Conservation (phyloP, 2,329 filamentous ascomycete genomes). For the Ophiocordyceps unilateralis region DNA sequence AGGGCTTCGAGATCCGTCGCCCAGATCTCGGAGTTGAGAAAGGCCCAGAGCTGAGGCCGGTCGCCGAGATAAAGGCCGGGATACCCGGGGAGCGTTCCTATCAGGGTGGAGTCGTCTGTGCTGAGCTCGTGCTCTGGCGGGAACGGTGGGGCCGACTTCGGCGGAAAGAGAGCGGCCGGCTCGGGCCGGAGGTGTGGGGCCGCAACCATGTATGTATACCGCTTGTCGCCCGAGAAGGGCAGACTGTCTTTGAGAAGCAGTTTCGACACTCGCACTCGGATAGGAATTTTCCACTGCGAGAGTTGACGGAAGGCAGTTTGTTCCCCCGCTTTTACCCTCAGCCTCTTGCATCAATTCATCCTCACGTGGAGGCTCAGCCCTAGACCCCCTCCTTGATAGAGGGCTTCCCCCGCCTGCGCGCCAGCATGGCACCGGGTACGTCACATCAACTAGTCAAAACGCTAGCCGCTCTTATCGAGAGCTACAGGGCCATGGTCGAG, state of each 20-base stretch:
- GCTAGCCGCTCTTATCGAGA: too few species aligned
- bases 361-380: not conserved
- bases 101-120: not conserved
- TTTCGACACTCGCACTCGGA: not conserved
- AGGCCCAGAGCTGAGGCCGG: not conserved
- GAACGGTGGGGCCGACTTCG: not conserved
- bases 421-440: too few species aligned
- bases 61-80: not conserved
- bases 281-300: not conserved
- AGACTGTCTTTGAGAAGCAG: not conserved
- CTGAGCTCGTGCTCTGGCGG: not conserved
- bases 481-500: too few species aligned
- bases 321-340: too few species aligned
- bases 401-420: too few species aligned
- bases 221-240: too few species aligned
- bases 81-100: not conserved
- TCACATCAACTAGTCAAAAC: too few species aligned
- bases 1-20: not conserved
- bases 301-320: not conserved
- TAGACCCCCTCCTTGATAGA: too few species aligned
- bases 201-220: too few species aligned
- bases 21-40: not conserved
- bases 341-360: not conserved
- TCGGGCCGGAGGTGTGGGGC: not conserved
- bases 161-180: too few species aligned